Evolutionary conservation across 2,329 filamentous ascomycete genomes (phyloP).

Genomic region (Chaetomium sp.): DNA sequence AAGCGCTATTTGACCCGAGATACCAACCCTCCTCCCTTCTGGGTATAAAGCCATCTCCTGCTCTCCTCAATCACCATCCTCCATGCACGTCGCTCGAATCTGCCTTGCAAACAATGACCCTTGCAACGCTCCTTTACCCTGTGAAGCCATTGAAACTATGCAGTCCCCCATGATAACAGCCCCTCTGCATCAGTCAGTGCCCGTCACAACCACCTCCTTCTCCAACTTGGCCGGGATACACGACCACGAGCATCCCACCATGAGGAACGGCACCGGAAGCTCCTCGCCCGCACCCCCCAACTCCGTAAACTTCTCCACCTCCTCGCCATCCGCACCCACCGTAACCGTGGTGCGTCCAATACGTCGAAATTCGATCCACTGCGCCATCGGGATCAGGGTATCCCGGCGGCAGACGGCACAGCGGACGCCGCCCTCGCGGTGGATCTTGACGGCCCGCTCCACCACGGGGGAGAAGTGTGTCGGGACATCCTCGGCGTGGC

Average conservation of each 20-base stretch:
- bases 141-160: not conserved
- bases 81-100: not conserved
- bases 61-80: not conserved
- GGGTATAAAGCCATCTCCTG: not conserved
- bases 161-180: not conserved
- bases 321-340: slow-evolving; percentile 30
- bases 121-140: not conserved
- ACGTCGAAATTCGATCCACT: slow-evolving; percentile 67
- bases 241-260: slow-evolving; percentile 53
- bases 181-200: not conserved
- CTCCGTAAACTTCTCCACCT: slow-evolving; percentile 15
- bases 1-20: not conserved
- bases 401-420: slow-evolving; percentile 56
- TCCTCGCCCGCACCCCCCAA: slow-evolving; percentile 42
- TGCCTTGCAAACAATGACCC: not conserved
- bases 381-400: slow-evolving; percentile 54
- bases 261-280: slow-evolving; percentile 48
- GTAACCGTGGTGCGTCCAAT: slow-evolving; percentile 34
- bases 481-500: slow-evolving; percentile 18
- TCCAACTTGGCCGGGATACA: slow-evolving; percentile 45
- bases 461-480: slow-evolving; percentile 46
- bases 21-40: not conserved
- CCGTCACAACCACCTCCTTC: not conserved
- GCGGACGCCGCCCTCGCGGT: slow-evolving; percentile 50
- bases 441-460: slow-evolving; percentile 44